Base-by-base conservation (phyloP, 2,329 filamentous ascomycete genomes). In the Phyllosticta citribraziliensis region DNA sequence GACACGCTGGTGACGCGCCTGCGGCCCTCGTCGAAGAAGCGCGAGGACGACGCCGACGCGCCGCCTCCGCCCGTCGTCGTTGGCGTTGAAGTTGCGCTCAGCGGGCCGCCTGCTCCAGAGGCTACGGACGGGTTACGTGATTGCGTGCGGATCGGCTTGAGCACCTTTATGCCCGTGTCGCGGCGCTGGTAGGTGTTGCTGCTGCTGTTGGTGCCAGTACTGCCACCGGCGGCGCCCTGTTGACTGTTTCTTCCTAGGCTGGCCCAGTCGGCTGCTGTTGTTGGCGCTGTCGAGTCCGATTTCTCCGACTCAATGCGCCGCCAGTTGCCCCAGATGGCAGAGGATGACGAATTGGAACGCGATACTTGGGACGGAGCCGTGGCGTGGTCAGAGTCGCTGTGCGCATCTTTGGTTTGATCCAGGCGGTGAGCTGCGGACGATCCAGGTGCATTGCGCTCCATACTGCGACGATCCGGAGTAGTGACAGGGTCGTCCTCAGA, bases 81-180 rank as follows among this genome's bases (percentile, higher is more conserved):
- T 19, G 64, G 74, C 68, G 52, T 58, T 2, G 65, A 58, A 12
- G 17, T n/a, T 5, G 76, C 63, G 20, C 73, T 63, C 19, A 68
- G 65, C 14, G 73, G 72, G n/a, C 68, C 65, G 10, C 56, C 40
- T 14, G 40, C 40, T 12, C 52, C 52, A 17, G 52, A 55, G 3
- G 50, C 30, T 4, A 25, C 22, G 2, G 79, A 79, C 2, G 76
- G 65, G 1, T 76, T 75, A 14, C 86, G 82, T 25, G 76, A 76
- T 22, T 76, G 75, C 5, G 86, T 80, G 71, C 91, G 94, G 61
- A 81, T 82, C 1, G 93, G 86, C 69, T 91, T 91, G 58, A 97
- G 79, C 1, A 97, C 88, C 77, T 96, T 97, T 88, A 97, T 97
- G 57, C 85, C 86, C 56, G 88, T 84, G 79, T 70, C 84, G 75